Evolutionary conservation across 805 yeast genomes (phyloP).

Genomic region (Brettanomyces anomalus): DNA sequence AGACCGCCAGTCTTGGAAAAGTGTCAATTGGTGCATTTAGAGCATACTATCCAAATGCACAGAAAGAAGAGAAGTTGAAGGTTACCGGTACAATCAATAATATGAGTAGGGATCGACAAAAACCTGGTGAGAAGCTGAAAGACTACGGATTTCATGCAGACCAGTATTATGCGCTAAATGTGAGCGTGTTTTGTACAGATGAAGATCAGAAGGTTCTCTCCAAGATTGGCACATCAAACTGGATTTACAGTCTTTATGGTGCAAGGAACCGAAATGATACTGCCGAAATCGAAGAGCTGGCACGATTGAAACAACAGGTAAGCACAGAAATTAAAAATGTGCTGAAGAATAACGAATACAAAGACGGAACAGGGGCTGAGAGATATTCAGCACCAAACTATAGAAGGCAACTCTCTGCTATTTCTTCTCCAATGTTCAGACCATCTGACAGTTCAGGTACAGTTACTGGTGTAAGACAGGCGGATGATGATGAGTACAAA

Average conservation of each 20-base stretch:
- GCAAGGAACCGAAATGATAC: background rate
- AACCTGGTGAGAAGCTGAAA: constrained; percentile 29
- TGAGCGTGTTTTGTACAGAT: constrained; percentile 47
- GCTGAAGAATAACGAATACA: too few relatives aligned
- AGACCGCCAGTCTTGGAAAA: constrained; percentile 49
- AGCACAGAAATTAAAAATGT: too few relatives aligned
- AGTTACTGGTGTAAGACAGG: too few relatives aligned
- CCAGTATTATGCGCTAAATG: constrained; percentile 56
- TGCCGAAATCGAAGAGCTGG: background rate
- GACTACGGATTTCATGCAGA: constrained; percentile 69
- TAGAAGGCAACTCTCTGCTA: too few relatives aligned
- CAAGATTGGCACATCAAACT: constrained; percentile 35
- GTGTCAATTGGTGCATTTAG: constrained; percentile 88
- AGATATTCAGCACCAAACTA: too few relatives aligned
- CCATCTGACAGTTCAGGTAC: too few relatives aligned
- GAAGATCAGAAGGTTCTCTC: constrained; percentile 40
- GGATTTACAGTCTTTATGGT: constrained; percentile 31
- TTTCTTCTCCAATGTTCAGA: too few relatives aligned
- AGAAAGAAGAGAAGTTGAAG: constrained; percentile 4
- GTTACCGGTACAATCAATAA: background rate
- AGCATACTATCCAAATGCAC: constrained; percentile 35
- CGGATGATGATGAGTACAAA: too few relatives aligned
- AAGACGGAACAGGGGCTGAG: too few relatives aligned
- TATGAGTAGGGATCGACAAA: too few relatives aligned
- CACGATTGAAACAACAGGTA: background rate